phyloP scores from a whole-genome alignment of 176 grass and related monocot species.

The Oryza glaberrima region DNA sequence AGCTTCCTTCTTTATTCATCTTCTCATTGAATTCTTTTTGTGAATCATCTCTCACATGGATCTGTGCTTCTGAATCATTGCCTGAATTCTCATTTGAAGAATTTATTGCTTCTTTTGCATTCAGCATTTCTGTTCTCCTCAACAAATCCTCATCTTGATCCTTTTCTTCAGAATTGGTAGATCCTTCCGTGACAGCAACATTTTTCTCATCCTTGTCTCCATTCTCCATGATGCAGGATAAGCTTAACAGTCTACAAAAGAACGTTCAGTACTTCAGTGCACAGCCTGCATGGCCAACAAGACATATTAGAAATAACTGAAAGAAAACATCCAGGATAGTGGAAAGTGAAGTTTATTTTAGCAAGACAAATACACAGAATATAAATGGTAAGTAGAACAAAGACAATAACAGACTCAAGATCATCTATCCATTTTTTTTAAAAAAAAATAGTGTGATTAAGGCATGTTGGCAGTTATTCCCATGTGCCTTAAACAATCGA shows the following conservation, averaged over 20 bases:
- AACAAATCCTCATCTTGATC: slow-evolving; percentile 42
- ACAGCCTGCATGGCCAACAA: slow-evolving; percentile 18
- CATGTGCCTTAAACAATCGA: neutral
- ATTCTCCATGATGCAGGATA: slow-evolving; percentile 48
- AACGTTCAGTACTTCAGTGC: neutral
- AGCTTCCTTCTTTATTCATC: slow-evolving; percentile 37
- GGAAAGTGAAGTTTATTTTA: neutral
- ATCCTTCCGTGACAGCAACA: slow-evolving; percentile 23
- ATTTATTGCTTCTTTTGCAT: slow-evolving; percentile 43
- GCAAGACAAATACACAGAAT: slow-evolving; percentile 12
- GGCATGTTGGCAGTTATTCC: slow-evolving; percentile 10
- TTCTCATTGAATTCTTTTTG: slow-evolving; percentile 41
- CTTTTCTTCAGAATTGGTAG: slow-evolving; percentile 48
- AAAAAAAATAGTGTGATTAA: neutral
- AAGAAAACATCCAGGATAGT: neutral
- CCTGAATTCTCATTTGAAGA: slow-evolving; percentile 28
- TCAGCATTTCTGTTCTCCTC: slow-evolving; percentile 50
- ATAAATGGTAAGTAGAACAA: neutral
- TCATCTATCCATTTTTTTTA: neutral
- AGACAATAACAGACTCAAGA: neutral
- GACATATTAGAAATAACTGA: neutral
- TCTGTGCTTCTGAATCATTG: slow-evolving; percentile 38
- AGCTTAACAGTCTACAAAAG: slow-evolving; percentile 19
- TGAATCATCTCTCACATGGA: slow-evolving; percentile 29
- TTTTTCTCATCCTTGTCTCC: slow-evolving; percentile 39